A percentile compares a stretch with the other conserved stretches of the same genome.
phyloP scores from a whole-genome alignment of 345 rosid species.

The Salix exigua region DNA sequence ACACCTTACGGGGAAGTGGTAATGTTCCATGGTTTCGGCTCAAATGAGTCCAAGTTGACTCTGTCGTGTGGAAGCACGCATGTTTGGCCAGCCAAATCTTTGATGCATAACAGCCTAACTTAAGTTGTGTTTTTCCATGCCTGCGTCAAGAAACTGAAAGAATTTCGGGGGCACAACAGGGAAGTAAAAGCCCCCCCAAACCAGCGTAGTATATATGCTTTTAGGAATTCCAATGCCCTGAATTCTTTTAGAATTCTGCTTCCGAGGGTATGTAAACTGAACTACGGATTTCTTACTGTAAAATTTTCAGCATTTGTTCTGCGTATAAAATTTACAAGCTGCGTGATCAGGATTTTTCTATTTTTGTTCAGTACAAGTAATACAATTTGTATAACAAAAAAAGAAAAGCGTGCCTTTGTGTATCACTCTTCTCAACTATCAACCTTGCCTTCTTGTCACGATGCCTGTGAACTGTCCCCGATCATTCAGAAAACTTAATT shows the following conservation, averaged over 20 bases:
- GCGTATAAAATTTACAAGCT: constrained; percentile 1
- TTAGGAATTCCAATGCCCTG: not conserved
- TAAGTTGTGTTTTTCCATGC: not conserved
- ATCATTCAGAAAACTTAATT: not conserved
- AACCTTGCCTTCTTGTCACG: not conserved
- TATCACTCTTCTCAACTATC: not conserved
- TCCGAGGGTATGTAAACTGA: not conserved
- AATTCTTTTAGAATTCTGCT: not conserved
- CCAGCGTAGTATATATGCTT: not conserved
- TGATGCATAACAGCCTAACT: not conserved
- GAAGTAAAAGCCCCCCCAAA: not conserved
- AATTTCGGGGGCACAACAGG: not conserved
- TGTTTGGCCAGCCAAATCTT: not conserved
- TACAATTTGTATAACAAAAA: not conserved
- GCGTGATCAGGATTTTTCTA: not conserved
- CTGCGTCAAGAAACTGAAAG: not conserved
- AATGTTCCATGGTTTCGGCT: not conserved
- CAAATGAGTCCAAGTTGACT: no score
- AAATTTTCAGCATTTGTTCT: constrained; percentile 1
- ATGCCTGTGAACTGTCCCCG: not conserved
- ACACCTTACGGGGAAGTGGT: not conserved
- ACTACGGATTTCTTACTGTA: not conserved
- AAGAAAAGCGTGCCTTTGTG: not conserved
- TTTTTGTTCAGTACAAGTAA: not conserved
- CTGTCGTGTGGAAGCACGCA: not conserved